Conservation (phyloP, 306 rosid genomes). For the Macrotyloma uniflorum region DNA sequence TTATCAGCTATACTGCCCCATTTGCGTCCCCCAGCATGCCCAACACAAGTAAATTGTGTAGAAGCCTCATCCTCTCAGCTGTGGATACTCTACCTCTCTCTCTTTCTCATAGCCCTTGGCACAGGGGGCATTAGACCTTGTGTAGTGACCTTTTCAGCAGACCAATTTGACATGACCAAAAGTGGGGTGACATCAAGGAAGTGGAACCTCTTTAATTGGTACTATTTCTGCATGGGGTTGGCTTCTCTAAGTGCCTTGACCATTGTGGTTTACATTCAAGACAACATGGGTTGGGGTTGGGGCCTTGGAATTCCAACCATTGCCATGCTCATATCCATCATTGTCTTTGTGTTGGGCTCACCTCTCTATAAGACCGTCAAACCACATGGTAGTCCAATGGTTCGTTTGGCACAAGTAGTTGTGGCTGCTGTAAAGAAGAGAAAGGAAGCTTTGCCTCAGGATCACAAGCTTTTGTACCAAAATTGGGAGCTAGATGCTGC, state of each 20-base stretch:
- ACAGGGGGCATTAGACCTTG: slow-evolving; percentile 79
- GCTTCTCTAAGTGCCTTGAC: slow-evolving; percentile 76
- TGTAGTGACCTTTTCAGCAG: slow-evolving; percentile 78
- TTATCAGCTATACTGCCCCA: slow-evolving; percentile 64
- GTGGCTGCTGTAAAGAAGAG: slow-evolving; percentile 68
- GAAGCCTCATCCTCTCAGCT: slow-evolving; percentile 60
- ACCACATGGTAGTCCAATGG: slow-evolving; percentile 67
- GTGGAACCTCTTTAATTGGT: slow-evolving; percentile 87
- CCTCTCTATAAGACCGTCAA: slow-evolving; percentile 55
- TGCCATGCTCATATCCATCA: slow-evolving; percentile 62
- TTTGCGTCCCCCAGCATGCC: slow-evolving; percentile 69
- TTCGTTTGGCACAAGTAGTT: slow-evolving; percentile 69
- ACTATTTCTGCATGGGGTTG: slow-evolving; percentile 62
- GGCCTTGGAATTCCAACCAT: slow-evolving; percentile 82
- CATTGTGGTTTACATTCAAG: slow-evolving; percentile 78
- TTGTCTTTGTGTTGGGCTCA: slow-evolving; percentile 64
- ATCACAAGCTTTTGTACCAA: slow-evolving; percentile 49
- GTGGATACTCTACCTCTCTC: slow-evolving; percentile 55
- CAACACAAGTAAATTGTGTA: slow-evolving; percentile 61
- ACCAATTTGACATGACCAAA: slow-evolving; percentile 77
- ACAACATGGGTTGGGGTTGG: slow-evolving; percentile 82
- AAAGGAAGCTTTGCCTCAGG: slow-evolving; percentile 50
- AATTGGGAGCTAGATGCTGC: slow-evolving; percentile 63
- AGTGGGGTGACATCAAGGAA: slow-evolving; percentile 47
- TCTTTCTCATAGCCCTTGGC: slow-evolving; percentile 71